These are phyloP conservation scores for Epithemia pelagica DNA, from an alignment of 108 stramenopile species.

Conservation along the genomic window DNA sequence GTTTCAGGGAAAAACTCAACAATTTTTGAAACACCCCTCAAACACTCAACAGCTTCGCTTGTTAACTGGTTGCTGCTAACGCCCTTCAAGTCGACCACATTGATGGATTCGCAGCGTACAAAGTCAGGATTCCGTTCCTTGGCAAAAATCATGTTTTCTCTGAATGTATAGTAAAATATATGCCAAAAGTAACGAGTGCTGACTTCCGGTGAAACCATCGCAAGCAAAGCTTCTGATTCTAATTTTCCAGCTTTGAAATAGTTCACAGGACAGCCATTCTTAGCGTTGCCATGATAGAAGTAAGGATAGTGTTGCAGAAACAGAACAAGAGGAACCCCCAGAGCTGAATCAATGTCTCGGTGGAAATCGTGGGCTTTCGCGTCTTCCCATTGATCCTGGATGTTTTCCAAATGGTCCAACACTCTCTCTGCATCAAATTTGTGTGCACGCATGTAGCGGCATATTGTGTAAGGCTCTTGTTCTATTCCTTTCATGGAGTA, in stretches of 20 bases:
- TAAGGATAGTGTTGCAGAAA: constrained; percentile 44
- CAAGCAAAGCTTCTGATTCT: constrained; percentile 35
- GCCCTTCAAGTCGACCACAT: constrained; percentile 50
- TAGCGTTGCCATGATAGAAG: constrained; percentile 28
- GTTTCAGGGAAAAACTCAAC: constrained; percentile 42
- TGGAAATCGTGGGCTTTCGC: constrained; percentile 35
- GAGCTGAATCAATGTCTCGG: constrained; percentile 22
- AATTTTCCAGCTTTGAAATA: constrained; percentile 38
- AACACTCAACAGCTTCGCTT: constrained; percentile 45
- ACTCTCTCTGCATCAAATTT: constrained; percentile 38
- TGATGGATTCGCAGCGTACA: constrained; percentile 46
- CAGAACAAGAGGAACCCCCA: constrained; percentile 30
- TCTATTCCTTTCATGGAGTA: constrained; percentile 19
- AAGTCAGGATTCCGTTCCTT: constrained; percentile 27
- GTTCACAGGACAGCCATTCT: constrained; percentile 38
- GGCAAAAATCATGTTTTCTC: constrained; percentile 17
- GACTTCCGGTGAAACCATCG: constrained; percentile 14
- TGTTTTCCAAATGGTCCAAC: constrained; percentile 24
- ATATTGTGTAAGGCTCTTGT: constrained; percentile 46
- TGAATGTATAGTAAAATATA: constrained; percentile 30
- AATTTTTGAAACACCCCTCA: constrained; percentile 38
- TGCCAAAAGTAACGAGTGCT: constrained; percentile 36
- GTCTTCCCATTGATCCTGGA: constrained; percentile 24
- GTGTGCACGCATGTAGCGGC: constrained; percentile 40
- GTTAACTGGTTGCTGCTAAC: constrained; percentile 42